Evolutionary conservation across 306 rosid species (phyloP).

Genomic region (Inga oerstediana): DNA sequence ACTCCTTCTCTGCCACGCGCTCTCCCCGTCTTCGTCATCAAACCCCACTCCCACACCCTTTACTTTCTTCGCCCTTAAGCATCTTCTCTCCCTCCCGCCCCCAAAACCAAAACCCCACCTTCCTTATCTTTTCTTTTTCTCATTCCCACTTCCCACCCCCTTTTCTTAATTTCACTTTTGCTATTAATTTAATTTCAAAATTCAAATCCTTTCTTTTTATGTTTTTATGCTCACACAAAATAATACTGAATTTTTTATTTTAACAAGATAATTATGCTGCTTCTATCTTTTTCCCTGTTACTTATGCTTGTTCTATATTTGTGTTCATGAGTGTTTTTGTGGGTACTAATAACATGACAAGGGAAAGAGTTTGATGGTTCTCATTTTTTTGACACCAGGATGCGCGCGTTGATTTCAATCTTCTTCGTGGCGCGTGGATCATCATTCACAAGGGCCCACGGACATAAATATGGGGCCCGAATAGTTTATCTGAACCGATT

Average conservation of each 20-base stretch:
- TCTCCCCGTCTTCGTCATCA: neutral
- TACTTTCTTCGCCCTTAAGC: neutral
- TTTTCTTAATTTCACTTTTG: neutral
- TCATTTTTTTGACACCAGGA: neutral
- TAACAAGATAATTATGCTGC: neutral
- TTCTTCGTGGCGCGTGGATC: neutral
- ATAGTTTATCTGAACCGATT: neutral
- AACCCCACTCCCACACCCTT: neutral
- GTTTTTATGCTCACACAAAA: neutral
- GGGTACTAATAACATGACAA: neutral
- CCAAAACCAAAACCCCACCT: no score
- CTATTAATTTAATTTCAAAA: neutral
- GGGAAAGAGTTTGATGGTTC: neutral
- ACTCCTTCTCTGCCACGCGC: neutral
- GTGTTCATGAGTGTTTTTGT: neutral
- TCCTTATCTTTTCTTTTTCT: no score
- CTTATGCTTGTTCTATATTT: neutral
- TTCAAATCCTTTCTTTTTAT: neutral
- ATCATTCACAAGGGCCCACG: neutral
- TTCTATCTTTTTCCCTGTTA: no score
- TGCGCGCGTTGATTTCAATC: neutral
- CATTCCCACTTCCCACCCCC: neutral
- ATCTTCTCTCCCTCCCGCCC: neutral
- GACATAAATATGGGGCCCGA: neutral
- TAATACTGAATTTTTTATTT: neutral